A percentile compares a stretch with the other conserved stretches of the same genome.
phyloP scores from a whole-genome alignment of 768 basidiomycete species.

The Ephemerocybe angulata region DNA sequence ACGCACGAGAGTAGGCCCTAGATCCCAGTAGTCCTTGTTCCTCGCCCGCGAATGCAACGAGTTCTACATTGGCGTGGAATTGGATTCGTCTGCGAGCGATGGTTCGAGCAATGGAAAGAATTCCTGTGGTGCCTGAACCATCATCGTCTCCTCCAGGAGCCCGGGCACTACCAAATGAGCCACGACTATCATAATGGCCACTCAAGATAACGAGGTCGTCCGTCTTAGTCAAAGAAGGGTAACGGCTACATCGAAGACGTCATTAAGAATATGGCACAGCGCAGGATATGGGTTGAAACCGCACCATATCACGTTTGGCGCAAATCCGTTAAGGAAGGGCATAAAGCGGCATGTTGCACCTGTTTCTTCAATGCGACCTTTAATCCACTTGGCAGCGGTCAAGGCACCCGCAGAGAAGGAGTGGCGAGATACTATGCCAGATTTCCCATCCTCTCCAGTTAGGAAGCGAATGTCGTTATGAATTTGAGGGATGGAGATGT shows the following conservation, averaged over 20 bases:
- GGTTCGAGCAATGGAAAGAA: constrained; percentile 78
- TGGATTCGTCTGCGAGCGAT: constrained; percentile 62
- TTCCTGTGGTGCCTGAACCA: constrained; percentile 57
- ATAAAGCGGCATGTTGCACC: constrained; percentile 72
- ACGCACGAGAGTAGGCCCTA: constrained; percentile 73
- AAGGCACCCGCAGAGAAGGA: constrained; percentile 69
- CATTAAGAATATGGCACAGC: neutral
- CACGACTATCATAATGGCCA: constrained; percentile 89
- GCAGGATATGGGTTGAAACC: constrained; percentile 5
- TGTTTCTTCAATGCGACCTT: constrained; percentile 62
- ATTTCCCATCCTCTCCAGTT: constrained; percentile 77
- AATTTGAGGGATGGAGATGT: constrained; percentile 65
- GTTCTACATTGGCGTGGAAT: constrained; percentile 75
- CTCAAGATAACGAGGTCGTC: constrained; percentile 69
- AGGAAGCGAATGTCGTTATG: constrained; percentile 72
- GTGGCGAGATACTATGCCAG: constrained; percentile 75
- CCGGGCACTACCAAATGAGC: constrained; percentile 74
- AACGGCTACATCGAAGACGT: constrained; percentile 43
- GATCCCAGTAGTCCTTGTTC: constrained; percentile 87
- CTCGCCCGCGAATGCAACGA: constrained; percentile 86
- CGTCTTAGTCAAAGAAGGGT: constrained; percentile 50
- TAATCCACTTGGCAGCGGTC: constrained; percentile 72
- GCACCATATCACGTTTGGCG: constrained; percentile 88
- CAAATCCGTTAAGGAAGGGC: constrained; percentile 66
- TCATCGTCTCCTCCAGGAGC: constrained; percentile 57